Percentiles rank a stretch among this genome's conserved stretches.
Evolutionary conservation across 306 rosid species (phyloP).

Genomic region (Betula pendula): DNA sequence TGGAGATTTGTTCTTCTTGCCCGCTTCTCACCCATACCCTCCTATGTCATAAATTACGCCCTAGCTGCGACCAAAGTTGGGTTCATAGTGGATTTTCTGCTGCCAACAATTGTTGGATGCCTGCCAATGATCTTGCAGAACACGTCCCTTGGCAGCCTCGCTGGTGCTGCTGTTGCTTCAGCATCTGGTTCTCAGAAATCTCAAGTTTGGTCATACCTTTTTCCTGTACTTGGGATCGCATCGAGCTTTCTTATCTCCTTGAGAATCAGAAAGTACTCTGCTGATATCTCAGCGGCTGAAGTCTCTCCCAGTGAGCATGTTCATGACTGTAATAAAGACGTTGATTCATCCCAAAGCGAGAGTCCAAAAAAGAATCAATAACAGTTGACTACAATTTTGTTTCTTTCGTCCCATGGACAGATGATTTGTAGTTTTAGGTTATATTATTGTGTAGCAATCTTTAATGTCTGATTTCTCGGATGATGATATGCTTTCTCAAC

Average conservation of each 20-base stretch:
- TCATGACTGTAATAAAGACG: slow-evolving; percentile 10
- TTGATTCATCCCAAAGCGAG: slow-evolving; percentile 11
- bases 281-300: slow-evolving; percentile 43
- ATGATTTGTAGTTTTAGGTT: neutral
- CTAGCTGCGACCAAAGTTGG: slow-evolving; percentile 86
- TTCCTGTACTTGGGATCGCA: slow-evolving; percentile 68
- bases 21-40: slow-evolving; percentile 93
- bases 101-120: slow-evolving; percentile 82
- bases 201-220: slow-evolving; percentile 71
- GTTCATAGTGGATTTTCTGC: slow-evolving; percentile 77
- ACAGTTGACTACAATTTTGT: neutral
- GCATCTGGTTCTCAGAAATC: slow-evolving; percentile 65
- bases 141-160: slow-evolving; percentile 90
- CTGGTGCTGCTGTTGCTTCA: slow-evolving; percentile 85
- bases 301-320: slow-evolving; percentile 20
- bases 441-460: neutral
- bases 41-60: slow-evolving; percentile 84
- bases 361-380: slow-evolving; percentile 21
- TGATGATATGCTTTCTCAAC: neutral
- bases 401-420: neutral
- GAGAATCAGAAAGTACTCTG: slow-evolving; percentile 82
- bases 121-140: slow-evolving; percentile 95
- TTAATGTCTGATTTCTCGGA: neutral
- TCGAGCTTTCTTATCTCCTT: slow-evolving; percentile 80
- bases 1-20: slow-evolving; percentile 98